Evolutionary conservation across 352 stramenopile species (phyloP).

Genomic region (Phytophthora tubulina): DNA sequence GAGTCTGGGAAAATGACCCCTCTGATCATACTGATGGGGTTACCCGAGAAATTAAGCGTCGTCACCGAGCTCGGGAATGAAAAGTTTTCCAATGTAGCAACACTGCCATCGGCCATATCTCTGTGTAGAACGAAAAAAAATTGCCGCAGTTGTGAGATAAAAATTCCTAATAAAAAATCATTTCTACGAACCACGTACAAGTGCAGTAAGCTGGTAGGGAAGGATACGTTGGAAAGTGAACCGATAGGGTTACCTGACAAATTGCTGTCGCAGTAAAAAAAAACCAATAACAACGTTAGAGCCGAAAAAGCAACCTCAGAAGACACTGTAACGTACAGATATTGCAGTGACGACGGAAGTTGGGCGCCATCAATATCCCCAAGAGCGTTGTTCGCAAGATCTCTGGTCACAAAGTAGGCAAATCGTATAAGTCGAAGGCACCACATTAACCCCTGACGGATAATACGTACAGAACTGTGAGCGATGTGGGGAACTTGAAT

Average conservation of each 20-base stretch:
- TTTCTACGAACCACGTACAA: slow-evolving; percentile 35
- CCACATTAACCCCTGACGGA: background rate
- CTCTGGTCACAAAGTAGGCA: slow-evolving; percentile 15
- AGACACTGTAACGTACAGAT: slow-evolving; percentile 28
- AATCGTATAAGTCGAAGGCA: background rate
- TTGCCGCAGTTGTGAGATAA: background rate
- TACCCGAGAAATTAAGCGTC: slow-evolving; percentile 50
- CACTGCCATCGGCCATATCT: slow-evolving; percentile 30
- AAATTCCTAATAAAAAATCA: background rate
- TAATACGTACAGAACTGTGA: slow-evolving; percentile 40
- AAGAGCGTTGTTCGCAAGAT: slow-evolving; percentile 37
- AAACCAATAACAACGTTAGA: background rate
- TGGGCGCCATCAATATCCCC: slow-evolving; percentile 18
- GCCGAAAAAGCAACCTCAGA: too few relatives aligned
- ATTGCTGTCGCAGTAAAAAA: slow-evolving; percentile 35
- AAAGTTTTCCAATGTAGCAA: slow-evolving; percentile 49
- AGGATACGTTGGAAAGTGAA: slow-evolving; percentile 31
- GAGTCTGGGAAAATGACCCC: slow-evolving; percentile 52
- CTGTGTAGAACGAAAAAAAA: slow-evolving; percentile 9
- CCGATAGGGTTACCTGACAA: slow-evolving; percentile 51
- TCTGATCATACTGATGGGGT: slow-evolving; percentile 44
- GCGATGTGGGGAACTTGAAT: slow-evolving; percentile 34
- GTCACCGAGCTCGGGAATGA: slow-evolving; percentile 48
- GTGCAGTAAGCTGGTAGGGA: slow-evolving; percentile 41
- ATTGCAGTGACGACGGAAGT: slow-evolving; percentile 30